Evolutionary conservation across 169 alveolate species (phyloP), one percentile per base, ranked within the genome.

Genomic region (Cyclospora cayetanensis): DNA sequence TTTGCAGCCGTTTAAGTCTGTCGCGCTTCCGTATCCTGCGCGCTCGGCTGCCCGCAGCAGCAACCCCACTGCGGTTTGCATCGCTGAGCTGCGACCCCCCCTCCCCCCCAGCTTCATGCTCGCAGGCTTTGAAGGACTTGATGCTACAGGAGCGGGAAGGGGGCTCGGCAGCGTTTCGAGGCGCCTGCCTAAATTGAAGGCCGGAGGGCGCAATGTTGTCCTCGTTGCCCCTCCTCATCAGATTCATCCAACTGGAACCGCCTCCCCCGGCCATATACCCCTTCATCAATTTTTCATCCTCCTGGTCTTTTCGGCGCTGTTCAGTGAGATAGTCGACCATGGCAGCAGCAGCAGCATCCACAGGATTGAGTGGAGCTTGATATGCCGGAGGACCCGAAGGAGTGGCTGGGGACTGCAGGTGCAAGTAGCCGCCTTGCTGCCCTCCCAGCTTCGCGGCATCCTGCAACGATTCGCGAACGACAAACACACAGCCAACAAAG

Each of bases 241-340:
- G 41, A 63, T 74, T 41, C 43, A 79, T 22, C 88, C 88, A 79
- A 31, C 88, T 70, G 29, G 4, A 20, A 46, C 50, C 43, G 52
- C 88, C 88, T 41, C 85, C 85, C 20, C 88, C 88, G 20, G 70
- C 88, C 88, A 79, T 79, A 31, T 79, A 79, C 12, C 70, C 88
- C 50, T 79, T 79, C 52, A 79, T 70, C 42, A 79, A 39, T 35
- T 53, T 50, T 42, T 66, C 88, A 29, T 79, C 88, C 70, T 79
- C 88, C 18, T 79, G 66, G n/a, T 79, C 70, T 53, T 66, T 70
- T 11, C 70, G 88, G 50, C 88, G 88, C 37, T 46, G 88, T 50
- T 79, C 88, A 46, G 88, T 35, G 39, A 46, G 72, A 34, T 79
- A 79, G 35, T 79, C 70, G 27, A 79, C 88, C 43, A 79, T 27